Conservation (phyloP, 768 basidiomycete species). For the Suillus plorans region DNA sequence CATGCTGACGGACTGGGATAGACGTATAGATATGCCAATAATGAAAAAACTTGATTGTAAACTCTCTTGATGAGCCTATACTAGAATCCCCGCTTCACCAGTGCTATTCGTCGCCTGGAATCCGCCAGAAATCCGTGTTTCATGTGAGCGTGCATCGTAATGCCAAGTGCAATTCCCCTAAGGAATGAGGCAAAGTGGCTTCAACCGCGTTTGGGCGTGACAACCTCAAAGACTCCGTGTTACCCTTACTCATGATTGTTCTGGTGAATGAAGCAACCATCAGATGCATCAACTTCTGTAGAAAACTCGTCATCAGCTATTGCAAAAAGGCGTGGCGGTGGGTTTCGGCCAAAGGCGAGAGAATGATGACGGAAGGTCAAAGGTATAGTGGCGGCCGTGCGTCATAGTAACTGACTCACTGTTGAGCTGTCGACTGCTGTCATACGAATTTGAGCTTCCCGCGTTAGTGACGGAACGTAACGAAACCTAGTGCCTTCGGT, state of each 20-base stretch:
- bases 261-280: neutral
- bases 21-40: neutral
- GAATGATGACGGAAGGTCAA: neutral
- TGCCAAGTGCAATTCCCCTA: neutral
- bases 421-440: neutral
- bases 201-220: neutral
- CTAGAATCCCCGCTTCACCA: too few relatives aligned
- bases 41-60: neutral
- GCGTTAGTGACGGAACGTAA: neutral
- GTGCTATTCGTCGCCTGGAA: neutral
- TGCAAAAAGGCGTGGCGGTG: neutral
- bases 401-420: neutral
- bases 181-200: neutral
- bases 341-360: neutral
- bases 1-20: neutral
- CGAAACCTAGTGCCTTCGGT: neutral
- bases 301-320: neutral
- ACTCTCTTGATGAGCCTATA: neutral
- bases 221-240: neutral
- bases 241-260: neutral
- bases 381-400: neutral
- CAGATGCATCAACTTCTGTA: neutral
- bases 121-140: neutral
- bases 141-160: neutral
- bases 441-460: neutral